Conservation (phyloP, 148 eudicot genomes). For the Diospyros lotus region DNA sequence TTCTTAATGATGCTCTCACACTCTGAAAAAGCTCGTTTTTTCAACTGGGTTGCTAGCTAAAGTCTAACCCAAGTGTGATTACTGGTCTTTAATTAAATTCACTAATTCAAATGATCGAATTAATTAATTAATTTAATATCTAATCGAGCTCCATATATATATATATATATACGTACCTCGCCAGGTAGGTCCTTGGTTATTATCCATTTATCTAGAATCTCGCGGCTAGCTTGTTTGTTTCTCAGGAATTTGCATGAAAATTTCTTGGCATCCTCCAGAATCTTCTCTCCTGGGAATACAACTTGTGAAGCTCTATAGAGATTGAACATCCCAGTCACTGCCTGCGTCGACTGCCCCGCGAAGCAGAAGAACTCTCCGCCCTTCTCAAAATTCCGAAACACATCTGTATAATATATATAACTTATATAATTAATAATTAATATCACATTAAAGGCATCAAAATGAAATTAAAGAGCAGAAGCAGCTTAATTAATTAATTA, state of each 20-base stretch:
- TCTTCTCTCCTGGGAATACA: slow-evolving; percentile 44
- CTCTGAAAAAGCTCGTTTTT: too few species aligned
- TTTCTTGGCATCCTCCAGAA: slow-evolving; percentile 46
- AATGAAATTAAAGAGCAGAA: not conserved
- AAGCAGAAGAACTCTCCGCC: slow-evolving; percentile 50
- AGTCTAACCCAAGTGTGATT: too few species aligned
- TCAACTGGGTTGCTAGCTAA: too few species aligned
- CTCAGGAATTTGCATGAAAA: slow-evolving; percentile 39
- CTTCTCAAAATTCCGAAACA: slow-evolving; percentile 46
- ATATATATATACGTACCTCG: slow-evolving; percentile 35
- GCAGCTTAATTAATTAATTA: not conserved
- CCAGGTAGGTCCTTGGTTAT: slow-evolving; percentile 55
- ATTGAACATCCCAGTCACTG: slow-evolving; percentile 50
- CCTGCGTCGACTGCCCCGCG: slow-evolving; percentile 42
- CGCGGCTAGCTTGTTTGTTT: slow-evolving; percentile 34
- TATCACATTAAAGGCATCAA: not conserved
- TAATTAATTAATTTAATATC: not conserved
- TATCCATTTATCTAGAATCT: slow-evolving; percentile 61
- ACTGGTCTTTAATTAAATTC: too few species aligned
- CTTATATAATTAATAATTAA: not conserved
- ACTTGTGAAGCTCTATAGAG: slow-evolving; percentile 57
- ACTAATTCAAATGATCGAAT: not conserved
- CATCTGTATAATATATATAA: slow-evolving; percentile 34
- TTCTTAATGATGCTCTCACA: too few species aligned
- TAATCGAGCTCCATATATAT: not conserved